phyloP scores from a whole-genome alignment of 2,329 filamentous ascomycete species.

The Botrytis deweyae region DNA sequence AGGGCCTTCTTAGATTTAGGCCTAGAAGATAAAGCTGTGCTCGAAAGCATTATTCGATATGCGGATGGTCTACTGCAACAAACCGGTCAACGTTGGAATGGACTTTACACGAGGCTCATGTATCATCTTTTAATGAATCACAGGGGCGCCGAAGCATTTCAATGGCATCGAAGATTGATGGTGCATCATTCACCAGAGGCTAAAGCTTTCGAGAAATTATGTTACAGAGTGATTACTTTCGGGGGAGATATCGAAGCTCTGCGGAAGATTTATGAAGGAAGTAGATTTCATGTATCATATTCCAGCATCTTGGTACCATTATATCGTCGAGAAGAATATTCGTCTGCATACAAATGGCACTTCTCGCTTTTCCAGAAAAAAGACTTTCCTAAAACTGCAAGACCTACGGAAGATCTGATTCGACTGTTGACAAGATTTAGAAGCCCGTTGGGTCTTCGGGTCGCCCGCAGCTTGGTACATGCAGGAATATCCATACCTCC shows the following conservation, averaged over 20 bases:
- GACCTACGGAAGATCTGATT: constrained; percentile 44
- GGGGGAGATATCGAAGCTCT: constrained; percentile 41
- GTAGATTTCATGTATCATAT: constrained; percentile 45
- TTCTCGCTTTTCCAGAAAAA: constrained; percentile 43
- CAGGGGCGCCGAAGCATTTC: constrained; percentile 26
- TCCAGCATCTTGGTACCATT: constrained; percentile 44
- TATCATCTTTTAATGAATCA: constrained; percentile 40
- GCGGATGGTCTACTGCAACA: constrained; percentile 43
- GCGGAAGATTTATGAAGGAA: constrained; percentile 44
- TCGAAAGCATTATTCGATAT: constrained; percentile 43
- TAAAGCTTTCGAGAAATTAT: constrained; percentile 41
- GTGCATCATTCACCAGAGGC: constrained; percentile 38
- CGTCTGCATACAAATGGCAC: constrained; percentile 48
- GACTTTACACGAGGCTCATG: constrained; percentile 48
- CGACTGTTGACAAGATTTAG: constrained; percentile 41
- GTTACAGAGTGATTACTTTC: constrained; percentile 31
- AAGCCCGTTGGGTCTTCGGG: constrained; percentile 29
- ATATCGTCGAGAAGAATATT: constrained; percentile 40
- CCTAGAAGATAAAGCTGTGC: constrained; percentile 37
- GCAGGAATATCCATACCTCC: constrained; percentile 32
- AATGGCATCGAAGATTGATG: constrained; percentile 37
- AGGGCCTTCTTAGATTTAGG: constrained; percentile 44
- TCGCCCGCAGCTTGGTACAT: constrained; percentile 33
- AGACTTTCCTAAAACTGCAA: constrained; percentile 44
- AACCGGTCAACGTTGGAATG: constrained; percentile 40